phyloP scores from a whole-genome alignment of 441 rosid species.

The Populus tomentosa region DNA sequence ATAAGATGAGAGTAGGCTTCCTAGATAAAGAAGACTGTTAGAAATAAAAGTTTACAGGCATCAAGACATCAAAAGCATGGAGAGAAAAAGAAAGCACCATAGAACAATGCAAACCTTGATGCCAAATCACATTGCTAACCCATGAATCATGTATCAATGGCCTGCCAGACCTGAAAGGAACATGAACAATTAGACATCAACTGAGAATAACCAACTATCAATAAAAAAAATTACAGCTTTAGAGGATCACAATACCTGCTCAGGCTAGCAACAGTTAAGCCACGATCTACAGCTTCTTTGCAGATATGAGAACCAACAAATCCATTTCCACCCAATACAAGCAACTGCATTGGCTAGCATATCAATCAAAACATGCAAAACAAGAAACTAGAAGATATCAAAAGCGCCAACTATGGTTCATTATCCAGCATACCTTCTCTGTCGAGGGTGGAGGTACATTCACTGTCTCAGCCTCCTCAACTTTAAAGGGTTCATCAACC shows the following conservation, averaged over 20 bases:
- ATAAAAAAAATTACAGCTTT: background rate
- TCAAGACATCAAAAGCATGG: slow-evolving; percentile 2
- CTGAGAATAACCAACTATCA: background rate
- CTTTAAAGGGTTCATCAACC: slow-evolving; percentile 58
- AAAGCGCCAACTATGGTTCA: background rate
- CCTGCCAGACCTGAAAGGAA: slow-evolving; percentile 67
- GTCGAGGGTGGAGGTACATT: slow-evolving; percentile 66
- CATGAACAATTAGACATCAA: background rate
- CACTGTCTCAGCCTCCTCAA: slow-evolving; percentile 90
- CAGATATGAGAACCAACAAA: slow-evolving; percentile 90
- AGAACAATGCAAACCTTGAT: slow-evolving; percentile 57
- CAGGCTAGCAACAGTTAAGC: slow-evolving; percentile 76
- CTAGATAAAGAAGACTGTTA: slow-evolving; percentile 26
- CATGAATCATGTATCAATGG: slow-evolving; percentile 69
- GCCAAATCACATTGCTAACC: slow-evolving; percentile 75
- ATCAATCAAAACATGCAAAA: slow-evolving; percentile 13
- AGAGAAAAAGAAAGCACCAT: slow-evolving; percentile 6
- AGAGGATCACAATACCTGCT: slow-evolving; percentile 60
- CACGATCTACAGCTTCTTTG: slow-evolving; percentile 79
- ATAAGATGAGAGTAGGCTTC: slow-evolving; percentile 82
- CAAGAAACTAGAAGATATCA: background rate
- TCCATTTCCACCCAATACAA: slow-evolving; percentile 96
- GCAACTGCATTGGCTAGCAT: slow-evolving; percentile 49
- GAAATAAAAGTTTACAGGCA: slow-evolving; percentile 10
- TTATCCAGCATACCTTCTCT: slow-evolving; percentile 51